Evolutionary conservation across 2,329 filamentous ascomycete species (phyloP).

Genomic region (Claviceps sp.): DNA sequence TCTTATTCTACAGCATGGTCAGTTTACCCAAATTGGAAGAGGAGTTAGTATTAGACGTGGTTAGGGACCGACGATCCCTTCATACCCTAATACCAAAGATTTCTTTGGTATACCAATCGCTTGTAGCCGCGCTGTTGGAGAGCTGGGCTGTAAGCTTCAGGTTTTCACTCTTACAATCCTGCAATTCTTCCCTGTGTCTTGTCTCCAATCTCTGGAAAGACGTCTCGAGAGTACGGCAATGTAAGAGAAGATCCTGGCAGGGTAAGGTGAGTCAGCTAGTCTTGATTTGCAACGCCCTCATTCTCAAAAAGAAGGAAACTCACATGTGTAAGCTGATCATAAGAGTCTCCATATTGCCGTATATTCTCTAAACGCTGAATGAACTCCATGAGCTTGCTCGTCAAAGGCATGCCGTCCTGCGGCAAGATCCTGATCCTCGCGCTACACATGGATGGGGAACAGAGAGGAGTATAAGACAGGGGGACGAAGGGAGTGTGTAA

Average conservation of each 20-base stretch:
- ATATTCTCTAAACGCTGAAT: slow-evolving; percentile 32
- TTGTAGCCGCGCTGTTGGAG: slow-evolving; percentile 23
- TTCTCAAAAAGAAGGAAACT: neutral
- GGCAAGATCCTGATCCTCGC: neutral
- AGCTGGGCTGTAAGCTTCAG: slow-evolving; percentile 37
- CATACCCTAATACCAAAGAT: slow-evolving; percentile 34
- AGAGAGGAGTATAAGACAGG: neutral
- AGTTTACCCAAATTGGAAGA: neutral
- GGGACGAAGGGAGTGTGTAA: no score
- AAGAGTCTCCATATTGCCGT: slow-evolving; percentile 26
- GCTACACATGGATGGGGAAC: neutral
- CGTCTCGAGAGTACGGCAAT: slow-evolving; percentile 29
- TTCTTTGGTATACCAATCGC: slow-evolving; percentile 22
- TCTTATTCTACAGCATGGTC: slow-evolving; percentile 28
- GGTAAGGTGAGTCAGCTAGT: neutral
- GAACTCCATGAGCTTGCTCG: slow-evolving; percentile 28
- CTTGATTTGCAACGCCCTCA: neutral
- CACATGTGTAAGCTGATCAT: slow-evolving; percentile 35
- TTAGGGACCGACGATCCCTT: neutral
- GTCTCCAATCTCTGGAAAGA: slow-evolving; percentile 30
- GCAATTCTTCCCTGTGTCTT: slow-evolving; percentile 26
- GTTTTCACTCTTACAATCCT: slow-evolving; percentile 34
- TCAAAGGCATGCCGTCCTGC: slow-evolving; percentile 11
- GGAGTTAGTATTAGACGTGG: no score
- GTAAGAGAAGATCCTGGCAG: slow-evolving; percentile 18